These are phyloP conservation scores for Saccharomycopsis amapae DNA, from an alignment of 805 yeast genomes.

Conservation along the genomic window DNA sequence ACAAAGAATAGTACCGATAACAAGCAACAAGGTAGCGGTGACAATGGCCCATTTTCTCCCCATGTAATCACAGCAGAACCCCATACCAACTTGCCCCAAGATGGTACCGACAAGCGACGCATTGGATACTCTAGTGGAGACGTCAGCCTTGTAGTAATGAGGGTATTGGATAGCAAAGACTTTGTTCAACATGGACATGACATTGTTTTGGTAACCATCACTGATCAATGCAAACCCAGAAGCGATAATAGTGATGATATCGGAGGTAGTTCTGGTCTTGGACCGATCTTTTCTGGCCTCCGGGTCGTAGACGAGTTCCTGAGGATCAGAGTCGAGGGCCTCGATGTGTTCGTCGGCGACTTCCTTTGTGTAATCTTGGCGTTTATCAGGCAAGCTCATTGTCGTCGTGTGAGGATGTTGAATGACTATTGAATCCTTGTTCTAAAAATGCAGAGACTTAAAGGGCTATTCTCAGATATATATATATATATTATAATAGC, in stretches of 20 bases:
- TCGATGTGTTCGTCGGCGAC: no score
- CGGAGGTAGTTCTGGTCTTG: constrained; percentile 29
- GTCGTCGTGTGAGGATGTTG: no score
- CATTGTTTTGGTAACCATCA: constrained; percentile 71
- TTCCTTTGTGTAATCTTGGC: no score
- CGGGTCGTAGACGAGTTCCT: constrained; percentile 21
- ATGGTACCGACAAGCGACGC: constrained; percentile 64
- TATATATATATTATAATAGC: no score
- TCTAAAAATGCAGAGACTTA: no score
- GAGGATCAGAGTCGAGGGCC: no score
- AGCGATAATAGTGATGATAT: constrained; percentile 45
- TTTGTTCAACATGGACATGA: constrained; percentile 63
- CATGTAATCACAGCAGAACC: constrained; percentile 55
- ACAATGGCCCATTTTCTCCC: constrained; percentile 70
- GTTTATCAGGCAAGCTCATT: no score
- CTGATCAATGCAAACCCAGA: constrained; percentile 71
- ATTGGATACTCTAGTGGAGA: constrained; percentile 63
- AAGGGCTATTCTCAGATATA: no score
- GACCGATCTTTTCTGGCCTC: constrained; percentile 24
- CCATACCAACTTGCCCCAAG: constrained; percentile 61
- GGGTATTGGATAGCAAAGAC: constrained; percentile 46
- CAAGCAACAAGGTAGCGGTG: constrained; percentile 52
- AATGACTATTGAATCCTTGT: no score
- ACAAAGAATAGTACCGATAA: constrained; percentile 58
- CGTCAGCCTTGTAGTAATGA: constrained; percentile 31